phyloP scores from a whole-genome alignment of 2,329 filamentous ascomycete genomes.

The Sarocladiaceae sp. region DNA sequence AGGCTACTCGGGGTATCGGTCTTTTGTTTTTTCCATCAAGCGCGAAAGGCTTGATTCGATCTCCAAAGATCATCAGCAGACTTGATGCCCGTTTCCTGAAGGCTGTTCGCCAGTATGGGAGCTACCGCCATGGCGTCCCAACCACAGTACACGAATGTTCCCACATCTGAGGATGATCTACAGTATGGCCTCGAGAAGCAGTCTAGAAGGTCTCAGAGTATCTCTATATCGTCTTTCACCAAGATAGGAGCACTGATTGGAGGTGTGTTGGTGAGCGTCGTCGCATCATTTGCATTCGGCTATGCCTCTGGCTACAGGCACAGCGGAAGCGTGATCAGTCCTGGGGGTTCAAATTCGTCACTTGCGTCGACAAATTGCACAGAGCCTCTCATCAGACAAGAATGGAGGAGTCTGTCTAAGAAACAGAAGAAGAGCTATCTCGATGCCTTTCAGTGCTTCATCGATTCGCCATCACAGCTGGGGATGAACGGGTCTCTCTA shows the following conservation, averaged over 20 bases:
- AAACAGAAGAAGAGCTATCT: constrained; percentile 12
- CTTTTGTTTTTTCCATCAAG: no score
- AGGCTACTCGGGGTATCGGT: no score
- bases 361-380: constrained; percentile 6
- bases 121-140: neutral
- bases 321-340: neutral
- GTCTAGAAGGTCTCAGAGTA: neutral
- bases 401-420: constrained; percentile 13
- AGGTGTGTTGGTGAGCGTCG: neutral
- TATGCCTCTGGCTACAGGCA: neutral
- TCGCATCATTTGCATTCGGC: neutral
- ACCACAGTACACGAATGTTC: neutral
- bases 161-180: neutral
- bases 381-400: constrained; percentile 9
- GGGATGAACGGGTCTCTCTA: constrained; percentile 13
- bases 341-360: neutral
- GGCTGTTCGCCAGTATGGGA: neutral
- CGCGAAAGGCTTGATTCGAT: no score
- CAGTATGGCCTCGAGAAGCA: neutral
- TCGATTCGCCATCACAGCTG: constrained; percentile 12
- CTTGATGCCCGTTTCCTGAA: no score
- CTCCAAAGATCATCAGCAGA: no score
- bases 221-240: neutral
- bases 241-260: constrained; percentile 1
- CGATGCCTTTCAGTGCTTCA: constrained; percentile 13